Evolutionary conservation across 495 filamentous ascomycete species (phyloP).

Genomic region (Penicillium lividum): DNA sequence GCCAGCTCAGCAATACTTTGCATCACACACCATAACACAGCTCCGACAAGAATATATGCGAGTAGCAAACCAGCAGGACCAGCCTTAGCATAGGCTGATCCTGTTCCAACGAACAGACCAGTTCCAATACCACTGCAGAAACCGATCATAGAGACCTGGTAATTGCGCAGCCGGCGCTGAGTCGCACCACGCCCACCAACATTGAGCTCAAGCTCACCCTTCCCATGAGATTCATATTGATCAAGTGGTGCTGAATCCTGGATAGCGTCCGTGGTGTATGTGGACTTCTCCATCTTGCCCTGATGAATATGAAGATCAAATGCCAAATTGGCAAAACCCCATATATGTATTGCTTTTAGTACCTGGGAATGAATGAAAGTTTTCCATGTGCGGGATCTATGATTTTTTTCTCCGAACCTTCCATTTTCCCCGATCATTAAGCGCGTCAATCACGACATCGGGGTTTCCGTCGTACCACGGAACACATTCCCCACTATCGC

Average conservation of each 20-base stretch:
- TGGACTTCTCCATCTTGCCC: constrained; percentile 17
- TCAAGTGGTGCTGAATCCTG: constrained; percentile 20
- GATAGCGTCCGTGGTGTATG: constrained; percentile 15
- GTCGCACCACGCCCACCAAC: constrained; percentile 37
- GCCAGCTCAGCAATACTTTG: constrained; percentile 69
- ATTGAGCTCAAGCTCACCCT: constrained; percentile 38
- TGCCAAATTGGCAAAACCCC: neutral
- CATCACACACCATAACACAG: constrained; percentile 61
- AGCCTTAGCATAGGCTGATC: constrained; percentile 62
- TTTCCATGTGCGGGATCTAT: constrained; percentile 4
- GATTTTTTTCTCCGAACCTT: constrained; percentile 8
- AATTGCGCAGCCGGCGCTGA: constrained; percentile 40
- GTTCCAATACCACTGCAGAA: constrained; percentile 60
- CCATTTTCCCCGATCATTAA: constrained; percentile 6
- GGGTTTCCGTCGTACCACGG: constrained; percentile 11
- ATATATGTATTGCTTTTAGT: neutral
- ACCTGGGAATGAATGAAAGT: constrained; percentile 4
- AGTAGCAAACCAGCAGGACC: constrained; percentile 70
- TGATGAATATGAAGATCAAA: constrained; percentile 2
- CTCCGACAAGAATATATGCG: constrained; percentile 67
- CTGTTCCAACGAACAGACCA: constrained; percentile 74
- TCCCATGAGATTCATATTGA: constrained; percentile 23
- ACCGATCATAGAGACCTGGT: constrained; percentile 44
- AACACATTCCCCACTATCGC: constrained; percentile 13
- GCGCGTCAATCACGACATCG: constrained; percentile 27